Conservation (phyloP, 2,329 filamentous ascomycete genomes). For the Thelonectria rubi region DNA sequence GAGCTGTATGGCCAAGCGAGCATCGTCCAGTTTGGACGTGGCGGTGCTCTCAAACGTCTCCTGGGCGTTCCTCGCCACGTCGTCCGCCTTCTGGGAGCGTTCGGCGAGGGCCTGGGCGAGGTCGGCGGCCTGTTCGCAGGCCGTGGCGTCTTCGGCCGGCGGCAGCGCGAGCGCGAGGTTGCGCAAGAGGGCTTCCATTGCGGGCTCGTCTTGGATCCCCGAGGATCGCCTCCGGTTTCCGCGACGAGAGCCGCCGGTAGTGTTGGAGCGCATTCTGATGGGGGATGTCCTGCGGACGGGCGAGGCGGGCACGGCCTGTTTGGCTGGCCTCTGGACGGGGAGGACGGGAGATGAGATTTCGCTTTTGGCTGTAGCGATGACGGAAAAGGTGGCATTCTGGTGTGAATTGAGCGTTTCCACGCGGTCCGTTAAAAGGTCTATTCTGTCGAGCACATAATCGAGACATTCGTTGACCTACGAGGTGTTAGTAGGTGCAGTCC, state of each 20-base stretch:
- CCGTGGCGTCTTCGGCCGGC: conserved; percentile 40
- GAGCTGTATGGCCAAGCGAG: conserved; percentile 57
- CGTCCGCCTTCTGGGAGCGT: conserved; percentile 53
- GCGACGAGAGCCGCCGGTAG: conserved; percentile 23
- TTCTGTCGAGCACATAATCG: conserved; percentile 59
- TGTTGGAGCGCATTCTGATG: conserved; percentile 45
- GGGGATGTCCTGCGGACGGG: conserved; percentile 51
- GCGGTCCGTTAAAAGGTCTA: conserved; percentile 52
- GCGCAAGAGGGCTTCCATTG: conserved; percentile 59
- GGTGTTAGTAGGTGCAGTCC: conserved; percentile 30
- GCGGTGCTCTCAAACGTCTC: conserved; percentile 58
- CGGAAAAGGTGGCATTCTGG: conserved; percentile 49
- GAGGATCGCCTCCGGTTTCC: conserved; percentile 48
- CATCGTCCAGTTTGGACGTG: conserved; percentile 56
- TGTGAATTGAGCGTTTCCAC: conserved; percentile 58
- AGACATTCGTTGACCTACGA: conserved; percentile 62
- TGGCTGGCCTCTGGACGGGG: conserved; percentile 33
- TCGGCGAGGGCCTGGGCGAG: conserved; percentile 52
- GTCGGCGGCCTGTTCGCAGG: conserved; percentile 40
- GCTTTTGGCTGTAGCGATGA: conserved; percentile 54
- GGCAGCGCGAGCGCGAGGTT: conserved; percentile 57
- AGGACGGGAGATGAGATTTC: conserved; percentile 51
- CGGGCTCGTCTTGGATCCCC: conserved; percentile 48
- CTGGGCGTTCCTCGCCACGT: conserved; percentile 57
- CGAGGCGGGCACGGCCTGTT: conserved; percentile 44